These are phyloP conservation scores for Xylariaceae sp. DNA, from an alignment of 2,329 filamentous ascomycete species.

Conservation along the genomic window DNA sequence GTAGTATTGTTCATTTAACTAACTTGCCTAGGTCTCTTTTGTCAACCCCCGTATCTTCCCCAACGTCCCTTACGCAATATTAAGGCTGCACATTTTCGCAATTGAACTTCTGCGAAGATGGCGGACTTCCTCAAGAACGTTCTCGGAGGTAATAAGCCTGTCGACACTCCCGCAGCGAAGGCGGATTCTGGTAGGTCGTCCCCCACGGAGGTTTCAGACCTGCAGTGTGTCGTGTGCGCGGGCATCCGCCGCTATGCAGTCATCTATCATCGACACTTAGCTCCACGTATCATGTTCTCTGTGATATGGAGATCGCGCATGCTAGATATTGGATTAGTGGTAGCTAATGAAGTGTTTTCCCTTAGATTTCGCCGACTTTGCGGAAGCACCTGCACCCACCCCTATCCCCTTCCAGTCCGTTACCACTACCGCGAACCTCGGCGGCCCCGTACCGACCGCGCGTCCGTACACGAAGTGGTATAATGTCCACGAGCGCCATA, in stretches of 20 bases:
- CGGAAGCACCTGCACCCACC: slow-evolving; percentile 65
- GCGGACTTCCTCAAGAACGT: slow-evolving; percentile 61
- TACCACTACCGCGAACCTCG: slow-evolving; percentile 42
- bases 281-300: no score
- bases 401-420: slow-evolving; percentile 44
- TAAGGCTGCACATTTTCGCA: slow-evolving; percentile 15
- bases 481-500: slow-evolving; percentile 87
- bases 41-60: slow-evolving; percentile 6
- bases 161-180: slow-evolving; percentile 43
- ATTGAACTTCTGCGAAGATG: slow-evolving; percentile 38
- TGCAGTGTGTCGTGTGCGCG: no score
- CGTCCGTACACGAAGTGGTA: slow-evolving; percentile 92
- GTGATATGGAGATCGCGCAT: no score
- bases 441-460: slow-evolving; percentile 41
- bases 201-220: background rate
- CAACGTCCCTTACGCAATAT: slow-evolving; percentile 19
- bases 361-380: slow-evolving; percentile 95
- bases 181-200: slow-evolving; percentile 58
- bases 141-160: slow-evolving; percentile 62
- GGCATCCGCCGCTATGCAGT: no score
- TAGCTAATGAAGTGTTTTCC: slow-evolving; percentile 14
- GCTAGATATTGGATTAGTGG: no score
- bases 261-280: no score
- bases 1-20: no score
- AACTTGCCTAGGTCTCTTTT: slow-evolving; percentile 5